Conservation (phyloP, 345 rosid species). For the Populus euphratica region DNA sequence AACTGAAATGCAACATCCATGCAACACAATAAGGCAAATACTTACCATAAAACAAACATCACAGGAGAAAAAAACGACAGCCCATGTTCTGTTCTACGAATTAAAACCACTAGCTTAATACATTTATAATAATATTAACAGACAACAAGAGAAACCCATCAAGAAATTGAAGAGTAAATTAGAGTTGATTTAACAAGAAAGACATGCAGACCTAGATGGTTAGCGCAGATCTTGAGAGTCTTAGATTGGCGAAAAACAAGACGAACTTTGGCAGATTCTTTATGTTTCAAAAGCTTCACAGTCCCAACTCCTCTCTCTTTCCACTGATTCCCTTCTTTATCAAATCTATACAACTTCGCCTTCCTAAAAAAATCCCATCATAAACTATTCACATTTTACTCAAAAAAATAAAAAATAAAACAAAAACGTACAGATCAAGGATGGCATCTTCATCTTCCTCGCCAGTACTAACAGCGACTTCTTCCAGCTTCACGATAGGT, state of each 20-base stretch:
- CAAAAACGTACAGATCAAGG: slow-evolving; percentile 62
- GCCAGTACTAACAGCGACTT: slow-evolving; percentile 80
- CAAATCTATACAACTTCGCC: slow-evolving; percentile 80
- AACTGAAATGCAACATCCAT: slow-evolving; percentile 30
- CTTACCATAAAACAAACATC: not conserved
- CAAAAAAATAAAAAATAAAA: not conserved
- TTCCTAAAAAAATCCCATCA: slow-evolving; percentile 49
- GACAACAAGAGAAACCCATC: not conserved
- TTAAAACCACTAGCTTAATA: not conserved
- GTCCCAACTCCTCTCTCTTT: slow-evolving; percentile 93
- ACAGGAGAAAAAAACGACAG: not conserved
- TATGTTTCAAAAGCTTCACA: slow-evolving; percentile 85
- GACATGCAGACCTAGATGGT: slow-evolving; percentile 57
- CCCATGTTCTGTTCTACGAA: not conserved
- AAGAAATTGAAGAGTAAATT: not conserved
- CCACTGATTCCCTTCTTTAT: slow-evolving; percentile 83
- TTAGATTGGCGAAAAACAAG: slow-evolving; percentile 90
- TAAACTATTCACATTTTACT: not conserved
- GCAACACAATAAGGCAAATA: not conserved
- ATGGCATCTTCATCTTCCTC: slow-evolving; percentile 83
- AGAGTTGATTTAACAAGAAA: not conserved
- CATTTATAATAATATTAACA: not conserved
- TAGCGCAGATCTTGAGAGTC: slow-evolving; percentile 98
- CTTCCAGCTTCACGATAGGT: slow-evolving; percentile 79
- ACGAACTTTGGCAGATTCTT: slow-evolving; percentile 70